Evolutionary conservation across 768 basidiomycete species (phyloP).

Genomic region (Xerocomellus amylosporus): DNA sequence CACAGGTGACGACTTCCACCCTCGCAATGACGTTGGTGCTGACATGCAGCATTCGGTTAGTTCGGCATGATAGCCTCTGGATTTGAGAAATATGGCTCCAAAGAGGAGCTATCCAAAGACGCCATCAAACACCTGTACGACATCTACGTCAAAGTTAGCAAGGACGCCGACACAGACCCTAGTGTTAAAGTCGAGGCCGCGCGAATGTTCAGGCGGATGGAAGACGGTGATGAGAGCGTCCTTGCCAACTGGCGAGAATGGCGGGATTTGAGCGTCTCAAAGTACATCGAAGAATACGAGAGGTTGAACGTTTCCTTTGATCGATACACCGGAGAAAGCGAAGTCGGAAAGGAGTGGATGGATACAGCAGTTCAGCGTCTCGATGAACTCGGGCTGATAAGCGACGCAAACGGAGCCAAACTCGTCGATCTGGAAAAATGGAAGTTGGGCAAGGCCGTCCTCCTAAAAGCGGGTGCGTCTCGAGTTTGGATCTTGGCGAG

Average conservation of each 20-base stretch:
- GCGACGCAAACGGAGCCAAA: conserved; percentile 77
- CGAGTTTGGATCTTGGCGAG: too few relatives aligned
- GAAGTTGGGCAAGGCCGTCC: conserved; percentile 89
- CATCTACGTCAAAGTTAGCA: conserved; percentile 92
- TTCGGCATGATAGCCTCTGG: conserved; percentile 88
- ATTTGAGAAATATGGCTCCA: conserved; percentile 87
- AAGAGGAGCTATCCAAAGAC: conserved; percentile 78
- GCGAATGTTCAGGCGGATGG: conserved; percentile 91
- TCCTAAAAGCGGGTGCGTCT: conserved; percentile 74
- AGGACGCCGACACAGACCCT: conserved; percentile 72
- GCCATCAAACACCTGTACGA: conserved; percentile 94
- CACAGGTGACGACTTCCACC: conserved; percentile 59
- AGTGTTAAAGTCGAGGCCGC: conserved; percentile 74
- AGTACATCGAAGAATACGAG: conserved; percentile 85
- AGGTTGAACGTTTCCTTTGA: conserved; percentile 90
- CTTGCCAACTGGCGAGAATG: conserved; percentile 89
- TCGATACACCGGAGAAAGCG: conserved; percentile 87
- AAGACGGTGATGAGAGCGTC: conserved; percentile 83
- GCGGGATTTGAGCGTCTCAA: conserved; percentile 87
- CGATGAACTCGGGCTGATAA: conserved; percentile 70
- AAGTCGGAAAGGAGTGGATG: conserved; percentile 71
- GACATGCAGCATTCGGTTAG: conserved; percentile 33
- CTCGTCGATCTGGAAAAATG: conserved; percentile 84
- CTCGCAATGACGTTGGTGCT: not conserved
- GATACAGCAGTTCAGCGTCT: conserved; percentile 66